Conservation (phyloP, 208 protist genomes). For the Crithidia expoeki region DNA sequence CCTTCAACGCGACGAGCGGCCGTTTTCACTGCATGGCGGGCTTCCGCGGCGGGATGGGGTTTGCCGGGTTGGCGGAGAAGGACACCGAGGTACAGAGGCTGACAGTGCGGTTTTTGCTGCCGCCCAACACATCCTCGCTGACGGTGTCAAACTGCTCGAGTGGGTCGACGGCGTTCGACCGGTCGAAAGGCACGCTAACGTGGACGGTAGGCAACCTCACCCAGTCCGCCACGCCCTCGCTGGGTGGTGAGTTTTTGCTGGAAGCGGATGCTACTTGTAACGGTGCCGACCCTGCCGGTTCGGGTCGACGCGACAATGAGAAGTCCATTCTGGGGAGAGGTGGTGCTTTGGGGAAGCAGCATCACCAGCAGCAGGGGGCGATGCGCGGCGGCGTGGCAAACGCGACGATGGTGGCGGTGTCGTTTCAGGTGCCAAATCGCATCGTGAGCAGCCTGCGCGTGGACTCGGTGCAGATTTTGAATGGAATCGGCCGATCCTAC, state of each 20-base stretch:
- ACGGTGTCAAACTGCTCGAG: conserved; percentile 70
- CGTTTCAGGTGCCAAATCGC: conserved; percentile 79
- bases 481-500: conserved; percentile 81
- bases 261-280: conserved; percentile 11
- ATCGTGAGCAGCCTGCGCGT: conserved; percentile 73
- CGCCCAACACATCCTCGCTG: conserved; percentile 57
- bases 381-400: conserved; percentile 19
- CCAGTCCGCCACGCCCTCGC: conserved; percentile 55
- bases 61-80: conserved; percentile 27
- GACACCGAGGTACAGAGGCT: conserved; percentile 72
- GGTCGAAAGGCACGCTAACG: conserved; percentile 52
- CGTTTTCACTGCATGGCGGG: conserved; percentile 91
- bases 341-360: neutral
- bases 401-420: conserved; percentile 52
- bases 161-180: conserved; percentile 79
- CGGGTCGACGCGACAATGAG: neutral
- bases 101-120: conserved; percentile 69
- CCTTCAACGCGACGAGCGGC: conserved; percentile 63
- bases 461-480: conserved; percentile 83
- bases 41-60: conserved; percentile 41
- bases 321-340: neutral
- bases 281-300: neutral
- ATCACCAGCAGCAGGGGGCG: neutral
- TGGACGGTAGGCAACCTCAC: conserved; percentile 84
- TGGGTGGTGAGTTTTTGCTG: conserved; percentile 77